Evolutionary conservation across 108 stramenopile genomes (phyloP).

Genomic region (Hondaea fermentalgiana): DNA sequence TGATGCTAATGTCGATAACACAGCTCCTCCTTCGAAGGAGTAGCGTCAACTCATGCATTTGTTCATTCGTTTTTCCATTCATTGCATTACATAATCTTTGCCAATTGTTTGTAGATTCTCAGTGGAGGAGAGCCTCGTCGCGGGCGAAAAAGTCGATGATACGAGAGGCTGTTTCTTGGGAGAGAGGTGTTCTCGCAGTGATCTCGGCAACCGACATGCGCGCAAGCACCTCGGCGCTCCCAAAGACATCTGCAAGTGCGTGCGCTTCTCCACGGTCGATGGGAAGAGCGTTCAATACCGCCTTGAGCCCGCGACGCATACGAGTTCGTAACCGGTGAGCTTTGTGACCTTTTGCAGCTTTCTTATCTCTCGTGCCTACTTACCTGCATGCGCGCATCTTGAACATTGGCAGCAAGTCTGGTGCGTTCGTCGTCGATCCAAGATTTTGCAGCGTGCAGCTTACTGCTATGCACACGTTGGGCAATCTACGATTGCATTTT

Average conservation of each 20-base stretch:
- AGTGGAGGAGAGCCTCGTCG: neutral
- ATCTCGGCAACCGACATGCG: neutral
- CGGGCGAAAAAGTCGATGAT: neutral
- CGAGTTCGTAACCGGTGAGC: neutral
- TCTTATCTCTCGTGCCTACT: neutral
- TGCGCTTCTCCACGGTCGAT: neutral
- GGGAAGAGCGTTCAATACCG: neutral
- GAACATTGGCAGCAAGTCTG: neutral
- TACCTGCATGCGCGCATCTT: neutral
- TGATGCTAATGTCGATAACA: neutral
- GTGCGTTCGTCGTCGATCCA: neutral
- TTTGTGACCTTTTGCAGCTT: neutral
- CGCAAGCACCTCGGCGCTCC: neutral
- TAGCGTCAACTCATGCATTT: neutral
- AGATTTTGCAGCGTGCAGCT: neutral
- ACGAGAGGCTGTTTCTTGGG: neutral
- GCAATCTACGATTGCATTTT: neutral
- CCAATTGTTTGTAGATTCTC: neutral
- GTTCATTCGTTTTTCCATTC: neutral
- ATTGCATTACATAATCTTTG: neutral
- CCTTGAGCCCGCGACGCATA: neutral
- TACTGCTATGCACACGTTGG: neutral
- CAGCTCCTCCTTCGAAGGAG: neutral
- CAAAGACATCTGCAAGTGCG: neutral
- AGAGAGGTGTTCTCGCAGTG: neutral